Evolutionary conservation across 164 flowering plant species (phyloP).

Genomic region (Taxillus chinensis): DNA sequence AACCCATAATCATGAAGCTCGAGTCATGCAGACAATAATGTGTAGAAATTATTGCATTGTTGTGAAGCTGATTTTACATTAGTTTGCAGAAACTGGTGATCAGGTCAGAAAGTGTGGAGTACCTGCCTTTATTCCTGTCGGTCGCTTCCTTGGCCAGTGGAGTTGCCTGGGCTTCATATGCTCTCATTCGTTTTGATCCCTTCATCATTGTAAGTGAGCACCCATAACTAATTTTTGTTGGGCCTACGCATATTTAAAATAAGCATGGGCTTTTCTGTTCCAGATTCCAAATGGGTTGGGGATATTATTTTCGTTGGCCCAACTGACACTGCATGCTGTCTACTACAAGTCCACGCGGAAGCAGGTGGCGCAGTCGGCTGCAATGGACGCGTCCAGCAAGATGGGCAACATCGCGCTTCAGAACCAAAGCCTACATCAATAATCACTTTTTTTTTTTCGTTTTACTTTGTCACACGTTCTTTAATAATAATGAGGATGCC

Average conservation of each 20-base stretch:
- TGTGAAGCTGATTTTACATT: no score
- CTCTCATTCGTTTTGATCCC: conserved; percentile 58
- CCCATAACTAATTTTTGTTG: no score
- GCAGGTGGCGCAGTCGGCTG: conserved; percentile 17
- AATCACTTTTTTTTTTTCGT: no score
- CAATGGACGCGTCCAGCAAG: no score
- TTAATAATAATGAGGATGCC: no score
- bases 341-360: conserved; percentile 64
- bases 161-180: conserved; percentile 52
- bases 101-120: conserved; percentile 64
- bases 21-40: no score
- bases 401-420: no score
- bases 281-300: conserved; percentile 78
- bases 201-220: conserved; percentile 30
- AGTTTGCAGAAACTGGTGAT: conserved; percentile 61
- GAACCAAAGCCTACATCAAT: no score
- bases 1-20: no score
- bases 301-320: conserved; percentile 37
- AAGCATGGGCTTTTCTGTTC: neutral
- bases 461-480: no score
- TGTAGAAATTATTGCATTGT: no score
- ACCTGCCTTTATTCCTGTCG: conserved; percentile 63
- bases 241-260: neutral
- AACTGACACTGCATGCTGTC: conserved; percentile 51
- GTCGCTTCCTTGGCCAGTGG: conserved; percentile 51